Conservation (phyloP, 1,284 basidiomycete species). For the Pterulicium gracile region DNA sequence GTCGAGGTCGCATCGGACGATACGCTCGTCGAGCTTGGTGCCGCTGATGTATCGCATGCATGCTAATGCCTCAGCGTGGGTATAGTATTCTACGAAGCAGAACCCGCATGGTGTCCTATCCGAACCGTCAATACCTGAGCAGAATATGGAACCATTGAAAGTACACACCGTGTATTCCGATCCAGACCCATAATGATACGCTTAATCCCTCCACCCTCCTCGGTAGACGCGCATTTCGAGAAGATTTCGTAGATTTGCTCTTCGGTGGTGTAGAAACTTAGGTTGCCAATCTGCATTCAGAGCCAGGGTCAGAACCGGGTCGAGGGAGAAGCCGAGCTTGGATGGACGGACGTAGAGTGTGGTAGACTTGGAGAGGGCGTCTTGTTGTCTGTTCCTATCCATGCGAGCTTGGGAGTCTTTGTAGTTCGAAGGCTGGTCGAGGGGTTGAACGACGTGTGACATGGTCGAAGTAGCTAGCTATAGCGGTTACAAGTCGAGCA, state of each 20-base stretch:
- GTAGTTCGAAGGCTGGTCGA: conserved; percentile 93
- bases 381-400: conserved; percentile 60
- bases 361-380: conserved; percentile 59
- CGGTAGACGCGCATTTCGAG: conserved; percentile 80
- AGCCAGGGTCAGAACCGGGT: conserved; percentile 4
- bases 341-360: conserved; percentile 60
- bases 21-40: conserved; percentile 98
- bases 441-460: conserved; percentile 76
- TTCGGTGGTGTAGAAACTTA: conserved; percentile 97
- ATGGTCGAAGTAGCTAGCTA: conserved; percentile 29
- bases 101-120: conserved; percentile 95
- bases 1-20: conserved; percentile 97
- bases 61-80: conserved; percentile 88
- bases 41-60: conserved; percentile 92
- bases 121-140: too few species aligned
- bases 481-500: too few species aligned
- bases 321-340: conserved; percentile 3
- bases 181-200: conserved; percentile 99
- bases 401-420: conserved; percentile 81
- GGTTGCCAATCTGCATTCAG: conserved; percentile 75
- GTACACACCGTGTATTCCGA: conserved; percentile 75
- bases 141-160: too few species aligned
- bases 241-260: conserved; percentile 99
- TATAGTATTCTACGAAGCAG: conserved; percentile 99
- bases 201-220: conserved; percentile 93